Base-by-base conservation (phyloP, 148 eudicot genomes). In the Spergularia marina region DNA sequence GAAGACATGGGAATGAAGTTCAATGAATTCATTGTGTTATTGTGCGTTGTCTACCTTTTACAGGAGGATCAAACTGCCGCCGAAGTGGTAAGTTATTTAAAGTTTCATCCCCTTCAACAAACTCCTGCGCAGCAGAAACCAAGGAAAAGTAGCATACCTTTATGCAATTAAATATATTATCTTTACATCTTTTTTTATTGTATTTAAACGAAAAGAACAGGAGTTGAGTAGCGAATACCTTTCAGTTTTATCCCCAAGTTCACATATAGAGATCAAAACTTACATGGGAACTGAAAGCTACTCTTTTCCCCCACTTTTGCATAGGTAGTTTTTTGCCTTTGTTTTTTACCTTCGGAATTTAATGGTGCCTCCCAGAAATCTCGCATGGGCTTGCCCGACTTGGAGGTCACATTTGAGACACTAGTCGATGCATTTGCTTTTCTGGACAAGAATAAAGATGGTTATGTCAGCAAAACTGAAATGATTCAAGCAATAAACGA, bases 381-480 rank as follows among this genome's bases (percentile, higher is more conserved):
- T 71, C 83, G 83, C 58, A 86, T 91, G 86, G 91, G 95, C 20
- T 79, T 91, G 84, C 91, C 93, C 61, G 67, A 86, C 72, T 70
- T 91, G 73, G 97, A 90, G 82, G 87, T 85, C 15, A 90, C 97
- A 62, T 94, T 91, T 78, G 97, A 94, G 81, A 88, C 89, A 15
- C 65, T 94, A 79, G 93, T 94, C n/a, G 91, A 91, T 70, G 84
- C 98, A 62, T 94, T 91, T 84, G 97, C 89, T 76, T 94, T 90
- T 78, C 70, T 91, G 88, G 98, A 94, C 87, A 90, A 89, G 81
- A 91, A 94, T 82, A 90, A 90, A 85, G 97, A 94, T 84, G 98
- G 97, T 17, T 84, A 90, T 82, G 98, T 94, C 57, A 91, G 95
- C 87, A 90, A 78, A 83, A 86, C 53, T 69, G 98, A 91, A 88